Percentiles rank a stretch among this genome's conserved stretches.
phyloP scores from a whole-genome alignment of 2,329 filamentous ascomycete genomes.

The Periglandula ipomoeae region DNA sequence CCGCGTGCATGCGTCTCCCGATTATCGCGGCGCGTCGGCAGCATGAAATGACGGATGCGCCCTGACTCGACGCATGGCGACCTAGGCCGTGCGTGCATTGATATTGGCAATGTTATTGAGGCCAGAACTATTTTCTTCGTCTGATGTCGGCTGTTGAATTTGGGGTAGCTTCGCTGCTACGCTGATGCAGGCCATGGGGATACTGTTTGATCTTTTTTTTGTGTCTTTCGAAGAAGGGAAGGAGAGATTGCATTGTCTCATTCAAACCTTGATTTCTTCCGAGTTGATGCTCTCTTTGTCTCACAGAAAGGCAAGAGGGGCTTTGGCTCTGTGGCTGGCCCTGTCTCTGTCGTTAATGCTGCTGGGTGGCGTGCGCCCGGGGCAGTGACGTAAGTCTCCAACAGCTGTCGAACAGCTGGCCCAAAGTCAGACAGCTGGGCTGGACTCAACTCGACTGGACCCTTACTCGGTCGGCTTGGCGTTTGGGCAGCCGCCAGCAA shows the following conservation, averaged over 20 bases:
- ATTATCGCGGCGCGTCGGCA: too few species aligned
- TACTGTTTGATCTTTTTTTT: neutral
- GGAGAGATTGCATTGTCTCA: neutral
- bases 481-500: neutral
- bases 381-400: neutral
- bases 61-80: neutral
- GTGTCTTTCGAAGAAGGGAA: neutral
- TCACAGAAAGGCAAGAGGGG: neutral
- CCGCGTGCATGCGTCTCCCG: neutral
- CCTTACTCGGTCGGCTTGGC: neutral
- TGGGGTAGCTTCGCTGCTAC: too few species aligned
- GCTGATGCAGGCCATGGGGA: too few species aligned
- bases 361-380: too few species aligned
- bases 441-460: neutral
- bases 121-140: too few species aligned
- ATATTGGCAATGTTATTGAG: too few species aligned
- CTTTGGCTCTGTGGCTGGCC: too few species aligned
- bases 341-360: too few species aligned
- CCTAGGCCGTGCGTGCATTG: neutral
- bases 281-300: neutral
- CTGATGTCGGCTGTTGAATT: too few species aligned
- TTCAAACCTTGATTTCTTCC: too few species aligned
- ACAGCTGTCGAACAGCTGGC: neutral
- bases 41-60: neutral
- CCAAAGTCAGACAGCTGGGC: neutral